Conservation (phyloP, 371 early-diverging fungal species). For the Apophysomyces trapeziformis region DNA sequence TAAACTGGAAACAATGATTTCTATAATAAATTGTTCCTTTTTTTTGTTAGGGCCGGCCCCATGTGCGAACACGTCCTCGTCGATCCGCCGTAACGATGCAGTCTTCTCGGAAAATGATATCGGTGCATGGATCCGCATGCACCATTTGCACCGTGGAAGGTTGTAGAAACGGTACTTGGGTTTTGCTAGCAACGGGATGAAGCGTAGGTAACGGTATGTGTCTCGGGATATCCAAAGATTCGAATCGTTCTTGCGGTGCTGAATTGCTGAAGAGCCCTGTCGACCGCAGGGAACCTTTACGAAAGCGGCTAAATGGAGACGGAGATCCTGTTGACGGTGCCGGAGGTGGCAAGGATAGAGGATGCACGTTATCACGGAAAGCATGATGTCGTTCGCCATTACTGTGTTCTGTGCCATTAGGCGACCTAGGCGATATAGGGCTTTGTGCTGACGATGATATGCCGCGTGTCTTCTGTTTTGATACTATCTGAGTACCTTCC, state of each 20-base stretch:
- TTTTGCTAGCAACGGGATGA: conserved; percentile 69
- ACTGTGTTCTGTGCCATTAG: conserved; percentile 1
- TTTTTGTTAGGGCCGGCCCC: conserved; percentile 54
- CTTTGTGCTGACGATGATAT: conserved; percentile 1
- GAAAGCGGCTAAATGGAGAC: conserved; percentile 25
- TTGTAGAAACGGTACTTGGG: conserved; percentile 79
- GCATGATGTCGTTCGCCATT: not conserved
- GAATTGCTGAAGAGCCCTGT: conserved; percentile 18
- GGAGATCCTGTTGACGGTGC: conserved; percentile 14
- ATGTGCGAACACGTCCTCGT: conserved; percentile 79
- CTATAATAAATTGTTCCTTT: not conserved
- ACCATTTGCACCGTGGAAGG: conserved; percentile 73
- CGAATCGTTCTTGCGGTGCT: conserved; percentile 4
- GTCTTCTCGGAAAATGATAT: conserved; percentile 75
- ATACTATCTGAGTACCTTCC: conserved; percentile 2
- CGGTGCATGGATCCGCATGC: conserved; percentile 75
- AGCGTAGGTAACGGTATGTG: conserved; percentile 40
- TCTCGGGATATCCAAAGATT: conserved; percentile 17
- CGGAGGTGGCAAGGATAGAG: conserved; percentile 14
- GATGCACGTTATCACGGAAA: not conserved
- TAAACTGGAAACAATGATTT: not conserved
- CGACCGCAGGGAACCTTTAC: conserved; percentile 24
- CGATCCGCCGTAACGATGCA: conserved; percentile 84
- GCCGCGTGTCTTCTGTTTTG: conserved; percentile 9
- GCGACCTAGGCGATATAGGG: not conserved